Base-by-base conservation (phyloP, 768 basidiomycete genomes). In the Trametes villosa region DNA sequence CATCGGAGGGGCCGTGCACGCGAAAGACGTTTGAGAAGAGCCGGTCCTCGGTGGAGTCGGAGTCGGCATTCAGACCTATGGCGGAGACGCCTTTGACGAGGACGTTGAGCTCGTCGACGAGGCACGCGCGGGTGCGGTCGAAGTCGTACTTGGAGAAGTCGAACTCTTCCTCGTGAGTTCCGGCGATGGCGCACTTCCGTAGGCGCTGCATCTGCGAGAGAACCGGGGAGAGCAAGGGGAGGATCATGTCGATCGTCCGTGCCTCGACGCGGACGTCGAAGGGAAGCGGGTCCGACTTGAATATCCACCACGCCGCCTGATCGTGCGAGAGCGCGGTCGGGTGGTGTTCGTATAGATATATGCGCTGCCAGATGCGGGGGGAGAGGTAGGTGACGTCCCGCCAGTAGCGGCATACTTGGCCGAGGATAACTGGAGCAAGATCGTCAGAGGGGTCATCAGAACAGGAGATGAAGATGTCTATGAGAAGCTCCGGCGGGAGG, bases 141-240 rank as follows among this genome's bases (percentile, higher is more conserved):
- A 65, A 51, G 48, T 65, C 59, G 53, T 67, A 63, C 38, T 63
- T 77, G 72, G 60, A 76, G 72, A 54, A 67, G 36, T 17, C 66
- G 54, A 64, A 50, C 63, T 30, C 66, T 67, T 64, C 79, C 68
- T 46, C 79, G 78, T 66, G 60, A 18, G 65, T 60, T 5, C 71
- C 73, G 20, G 75, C 72, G 52, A 88, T 72, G 3, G 67, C 73
- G 64, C 85, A 83, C 2, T 77, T 75, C 41, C 79, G 75, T 87
- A 88, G 91, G 40, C 90, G 83, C 58, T 75, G 68, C 42, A 89
- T 67, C 29, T 80, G 74, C 11, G 81, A 76, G 0, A 91, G 74
- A 34, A 91, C 76, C 5, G 85, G 86, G 0, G 87, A 85, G 33
- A 91, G 75, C 59, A 91, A 77, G 9, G 88, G 81, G 4, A 91